These are phyloP conservation scores for Alternaria triticina DNA, from an alignment of 2,329 filamentous ascomycete species.

Conservation along the genomic window DNA sequence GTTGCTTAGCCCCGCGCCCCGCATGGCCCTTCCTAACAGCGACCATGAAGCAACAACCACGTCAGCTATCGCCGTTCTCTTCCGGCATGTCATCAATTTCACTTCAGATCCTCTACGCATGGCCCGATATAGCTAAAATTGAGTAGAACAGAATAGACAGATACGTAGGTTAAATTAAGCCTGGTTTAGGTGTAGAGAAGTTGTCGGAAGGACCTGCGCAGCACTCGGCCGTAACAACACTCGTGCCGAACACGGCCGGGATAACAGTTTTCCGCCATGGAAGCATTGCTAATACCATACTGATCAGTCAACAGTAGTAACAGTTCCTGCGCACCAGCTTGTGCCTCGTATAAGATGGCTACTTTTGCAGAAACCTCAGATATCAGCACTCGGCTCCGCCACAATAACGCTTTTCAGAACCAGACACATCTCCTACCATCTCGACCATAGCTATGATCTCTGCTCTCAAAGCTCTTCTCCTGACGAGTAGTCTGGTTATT, in stretches of 20 bases:
- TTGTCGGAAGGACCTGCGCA: background rate
- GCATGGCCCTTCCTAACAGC: background rate
- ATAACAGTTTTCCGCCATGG: background rate
- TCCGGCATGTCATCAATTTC: accelerated
- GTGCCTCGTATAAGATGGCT: background rate
- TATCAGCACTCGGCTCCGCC: background rate
- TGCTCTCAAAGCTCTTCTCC: background rate
- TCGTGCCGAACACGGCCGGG: background rate
- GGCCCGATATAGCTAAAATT: background rate
- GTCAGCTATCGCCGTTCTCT: background rate
- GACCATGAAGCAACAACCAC: background rate
- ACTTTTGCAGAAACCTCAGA: accelerated
- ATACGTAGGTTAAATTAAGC: background rate
- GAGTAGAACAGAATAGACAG: background rate
- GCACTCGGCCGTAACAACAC: background rate
- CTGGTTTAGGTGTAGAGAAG: background rate
- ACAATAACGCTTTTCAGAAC: background rate
- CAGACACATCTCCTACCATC: background rate
- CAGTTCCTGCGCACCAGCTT: background rate
- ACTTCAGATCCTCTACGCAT: background rate
- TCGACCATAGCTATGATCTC: background rate
- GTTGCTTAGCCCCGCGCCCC: background rate
- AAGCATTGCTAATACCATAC: background rate
- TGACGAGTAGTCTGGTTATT: background rate
- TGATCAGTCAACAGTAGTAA: background rate